phyloP scores from a whole-genome alignment of 345 rosid species.

The Aegle marmelos region DNA sequence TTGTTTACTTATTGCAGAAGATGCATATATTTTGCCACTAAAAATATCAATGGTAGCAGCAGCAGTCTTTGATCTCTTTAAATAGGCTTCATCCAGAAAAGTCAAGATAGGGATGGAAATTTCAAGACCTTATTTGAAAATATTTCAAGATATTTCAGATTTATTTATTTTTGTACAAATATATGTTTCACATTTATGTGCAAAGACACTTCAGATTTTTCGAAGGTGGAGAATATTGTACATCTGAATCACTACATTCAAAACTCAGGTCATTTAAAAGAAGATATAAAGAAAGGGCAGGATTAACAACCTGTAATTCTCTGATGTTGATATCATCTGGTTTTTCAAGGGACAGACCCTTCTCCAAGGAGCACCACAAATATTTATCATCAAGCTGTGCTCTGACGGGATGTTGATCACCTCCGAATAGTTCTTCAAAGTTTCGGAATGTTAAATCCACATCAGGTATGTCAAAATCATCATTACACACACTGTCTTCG shows the following conservation, averaged over 20 bases:
- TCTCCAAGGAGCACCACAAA: slow-evolving; percentile 35
- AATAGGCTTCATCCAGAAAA: neutral
- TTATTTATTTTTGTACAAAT: neutral
- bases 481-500: slow-evolving; percentile 50
- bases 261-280: neutral
- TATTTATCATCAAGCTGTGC: slow-evolving; percentile 33
- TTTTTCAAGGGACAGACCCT: slow-evolving; percentile 32
- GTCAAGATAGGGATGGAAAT: neutral
- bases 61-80: neutral
- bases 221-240: neutral
- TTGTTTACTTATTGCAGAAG: neutral
- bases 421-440: slow-evolving; percentile 78
- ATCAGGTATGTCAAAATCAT: slow-evolving; percentile 72
- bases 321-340: slow-evolving; percentile 24
- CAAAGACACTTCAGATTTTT: too few relatives aligned
- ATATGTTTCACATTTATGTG: too few relatives aligned
- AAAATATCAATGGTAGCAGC: neutral
- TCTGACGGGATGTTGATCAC: slow-evolving; percentile 42
- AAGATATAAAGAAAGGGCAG: neutral
- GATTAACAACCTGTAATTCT: slow-evolving; percentile 27
- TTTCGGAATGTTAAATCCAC: slow-evolving; percentile 69
- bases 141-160: neutral
- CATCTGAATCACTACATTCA: neutral
- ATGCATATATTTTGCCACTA: neutral
- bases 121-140: too few relatives aligned